A percentile compares a stretch with the other conserved stretches of the same genome.
Conservation (phyloP, 2,329 filamentous ascomycete genomes). For the Penicillium sp. region DNA sequence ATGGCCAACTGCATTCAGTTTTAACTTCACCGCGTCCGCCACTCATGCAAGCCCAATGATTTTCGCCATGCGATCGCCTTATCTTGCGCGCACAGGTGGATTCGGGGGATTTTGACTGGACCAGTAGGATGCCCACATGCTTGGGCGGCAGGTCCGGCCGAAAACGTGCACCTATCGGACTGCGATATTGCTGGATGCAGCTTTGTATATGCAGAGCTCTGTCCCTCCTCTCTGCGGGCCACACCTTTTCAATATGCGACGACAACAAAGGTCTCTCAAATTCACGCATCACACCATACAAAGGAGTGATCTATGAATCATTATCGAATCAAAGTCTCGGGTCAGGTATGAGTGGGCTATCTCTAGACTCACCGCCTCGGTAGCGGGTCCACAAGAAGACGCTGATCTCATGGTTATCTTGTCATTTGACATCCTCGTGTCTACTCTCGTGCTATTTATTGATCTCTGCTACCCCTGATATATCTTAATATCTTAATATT, state of each 20-base stretch:
- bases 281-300: neutral
- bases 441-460: neutral
- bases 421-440: neutral
- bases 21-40: neutral
- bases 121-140: conserved; percentile 1
- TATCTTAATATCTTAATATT: neutral
- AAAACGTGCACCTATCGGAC: conserved; percentile 9
- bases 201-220: neutral
- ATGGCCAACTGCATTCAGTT: conserved; percentile 7
- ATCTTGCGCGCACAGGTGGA: conserved; percentile 6
- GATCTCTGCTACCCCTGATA: neutral
- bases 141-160: conserved; percentile 1
- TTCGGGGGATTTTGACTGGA: conserved; percentile 1
- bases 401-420: neutral
- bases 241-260: neutral
- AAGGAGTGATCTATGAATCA: neutral
- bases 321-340: neutral
- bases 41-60: neutral
- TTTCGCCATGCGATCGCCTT: conserved; percentile 3
- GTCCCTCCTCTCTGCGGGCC: neutral
- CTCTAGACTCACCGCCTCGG: neutral
- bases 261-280: neutral
- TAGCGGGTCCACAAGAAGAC: neutral
- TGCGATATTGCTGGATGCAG: neutral
- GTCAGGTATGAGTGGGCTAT: neutral